Percentiles rank a stretch among this genome's conserved stretches.
Evolutionary conservation across 371 early-diverging fungal genomes (phyloP).

Genomic region (Blyttiomyces sp.): DNA sequence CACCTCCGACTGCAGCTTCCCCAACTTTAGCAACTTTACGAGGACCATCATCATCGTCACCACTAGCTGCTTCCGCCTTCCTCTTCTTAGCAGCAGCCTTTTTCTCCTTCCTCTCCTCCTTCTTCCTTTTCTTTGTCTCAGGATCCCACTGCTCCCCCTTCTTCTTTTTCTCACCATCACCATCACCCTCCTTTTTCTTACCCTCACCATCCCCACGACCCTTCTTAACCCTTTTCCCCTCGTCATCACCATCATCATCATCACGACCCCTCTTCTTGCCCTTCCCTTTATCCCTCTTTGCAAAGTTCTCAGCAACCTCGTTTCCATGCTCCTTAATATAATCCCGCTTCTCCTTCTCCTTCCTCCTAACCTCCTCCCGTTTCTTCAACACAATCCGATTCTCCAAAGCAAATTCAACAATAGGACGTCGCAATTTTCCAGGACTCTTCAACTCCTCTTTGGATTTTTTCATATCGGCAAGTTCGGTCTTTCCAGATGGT

Average conservation of each 20-base stretch:
- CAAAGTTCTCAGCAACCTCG: constrained; percentile 6
- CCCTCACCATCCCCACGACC: not conserved
- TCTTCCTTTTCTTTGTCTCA: constrained; percentile 3
- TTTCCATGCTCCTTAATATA: constrained; percentile 22
- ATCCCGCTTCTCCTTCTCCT: constrained; percentile 9
- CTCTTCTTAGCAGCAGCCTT: constrained; percentile 4
- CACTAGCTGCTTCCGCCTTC: not conserved
- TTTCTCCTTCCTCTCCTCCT: not conserved
- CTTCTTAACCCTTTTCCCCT: constrained; percentile 6
- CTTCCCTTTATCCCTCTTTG: constrained; percentile 11
- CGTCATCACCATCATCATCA: not conserved
- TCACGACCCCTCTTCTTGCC: constrained; percentile 8
- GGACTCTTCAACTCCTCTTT: constrained; percentile 25
- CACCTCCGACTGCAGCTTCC: not conserved
- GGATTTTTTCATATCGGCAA: constrained; percentile 22
- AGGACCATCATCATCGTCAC: too few relatives aligned
- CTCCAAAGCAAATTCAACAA: constrained; percentile 92
- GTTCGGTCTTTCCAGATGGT: constrained; percentile 3
- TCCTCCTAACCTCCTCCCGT: constrained; percentile 50
- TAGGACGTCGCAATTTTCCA: constrained; percentile 31
- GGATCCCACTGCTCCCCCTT: constrained; percentile 7
- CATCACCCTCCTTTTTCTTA: constrained; percentile 2
- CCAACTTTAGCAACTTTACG: not conserved
- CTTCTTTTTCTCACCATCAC: constrained; percentile 3
- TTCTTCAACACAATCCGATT: constrained; percentile 76